A percentile compares a stretch with the other conserved stretches of the same genome.
These are phyloP conservation scores for Margaritispora aquatica DNA, from an alignment of 495 filamentous ascomycete species.

Conservation along the genomic window DNA sequence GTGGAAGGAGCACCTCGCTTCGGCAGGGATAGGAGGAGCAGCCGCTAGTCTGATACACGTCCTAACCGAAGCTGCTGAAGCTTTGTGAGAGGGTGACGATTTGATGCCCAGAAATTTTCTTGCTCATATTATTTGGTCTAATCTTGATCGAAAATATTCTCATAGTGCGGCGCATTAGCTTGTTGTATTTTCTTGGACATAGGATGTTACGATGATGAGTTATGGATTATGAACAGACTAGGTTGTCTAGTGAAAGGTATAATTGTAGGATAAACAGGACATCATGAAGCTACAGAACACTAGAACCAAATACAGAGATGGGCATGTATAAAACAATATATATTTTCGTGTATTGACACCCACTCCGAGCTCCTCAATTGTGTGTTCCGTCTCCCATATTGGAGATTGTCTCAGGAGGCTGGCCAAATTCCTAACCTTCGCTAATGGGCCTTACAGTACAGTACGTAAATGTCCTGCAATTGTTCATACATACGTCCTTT, in stretches of 20 bases:
- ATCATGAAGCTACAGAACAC: neutral
- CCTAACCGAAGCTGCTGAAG: slow-evolving; percentile 39
- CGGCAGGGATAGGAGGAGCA: slow-evolving; percentile 44
- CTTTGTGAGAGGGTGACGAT: slow-evolving; percentile 4
- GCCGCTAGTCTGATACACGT: slow-evolving; percentile 45
- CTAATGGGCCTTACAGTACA: too few relatives aligned
- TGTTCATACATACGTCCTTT: too few relatives aligned
- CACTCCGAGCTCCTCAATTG: neutral
- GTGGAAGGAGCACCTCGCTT: slow-evolving; percentile 35
- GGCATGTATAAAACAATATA: too few relatives aligned
- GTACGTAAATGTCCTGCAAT: too few relatives aligned
- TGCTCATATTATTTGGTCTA: neutral
- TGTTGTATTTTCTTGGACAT: neutral
- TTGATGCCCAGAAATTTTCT: neutral
- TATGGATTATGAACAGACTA: too few relatives aligned
- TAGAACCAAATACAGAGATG: too few relatives aligned
- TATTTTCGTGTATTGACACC: too few relatives aligned
- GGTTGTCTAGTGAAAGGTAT: too few relatives aligned
- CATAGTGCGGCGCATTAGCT: neutral
- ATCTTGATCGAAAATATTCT: neutral
- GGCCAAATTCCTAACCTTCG: too few relatives aligned
- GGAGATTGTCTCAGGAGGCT: too few relatives aligned
- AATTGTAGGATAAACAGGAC: neutral
- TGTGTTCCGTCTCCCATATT: too few relatives aligned
- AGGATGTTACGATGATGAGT: neutral